These are phyloP conservation scores for Saturnispora halmiae DNA, from an alignment of 805 yeast species.

Conservation along the genomic window DNA sequence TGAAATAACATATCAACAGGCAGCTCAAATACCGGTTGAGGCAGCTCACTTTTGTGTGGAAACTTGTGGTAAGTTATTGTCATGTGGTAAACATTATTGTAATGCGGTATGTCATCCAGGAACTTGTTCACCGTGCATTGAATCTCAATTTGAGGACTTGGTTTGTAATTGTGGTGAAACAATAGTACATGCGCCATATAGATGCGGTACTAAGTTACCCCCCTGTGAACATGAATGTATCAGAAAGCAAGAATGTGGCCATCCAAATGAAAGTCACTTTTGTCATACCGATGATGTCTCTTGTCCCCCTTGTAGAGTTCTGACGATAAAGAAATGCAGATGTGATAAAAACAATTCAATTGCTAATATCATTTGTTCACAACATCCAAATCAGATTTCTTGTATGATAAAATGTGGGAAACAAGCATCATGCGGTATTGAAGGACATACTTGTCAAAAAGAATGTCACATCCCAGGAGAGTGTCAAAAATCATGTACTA, in stretches of 20 bases:
- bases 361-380: slow-evolving; percentile 62
- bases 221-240: slow-evolving; percentile 59
- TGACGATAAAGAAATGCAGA: slow-evolving; percentile 23
- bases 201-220: slow-evolving; percentile 69
- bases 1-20: slow-evolving; percentile 25
- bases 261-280: slow-evolving; percentile 53
- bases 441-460: slow-evolving; percentile 39
- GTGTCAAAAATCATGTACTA: slow-evolving; percentile 52
- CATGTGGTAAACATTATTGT: slow-evolving; percentile 64
- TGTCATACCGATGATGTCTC: slow-evolving; percentile 59
- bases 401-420: slow-evolving; percentile 61
- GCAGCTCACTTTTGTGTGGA: slow-evolving; percentile 65
- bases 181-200: slow-evolving; percentile 67
- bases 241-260: slow-evolving; percentile 57
- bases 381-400: slow-evolving; percentile 41
- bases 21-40: slow-evolving; percentile 54
- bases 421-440: slow-evolving; percentile 35
- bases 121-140: slow-evolving; percentile 70
- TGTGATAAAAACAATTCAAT: slow-evolving; percentile 31
- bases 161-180: slow-evolving; percentile 78
- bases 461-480: slow-evolving; percentile 49
- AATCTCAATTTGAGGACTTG: slow-evolving; percentile 70
- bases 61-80: slow-evolving; percentile 50
- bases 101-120: slow-evolving; percentile 70
- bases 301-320: slow-evolving; percentile 72